A percentile compares a stretch with the other conserved stretches of the same genome.
Evolutionary conservation across 352 stramenopile genomes (phyloP).

Genomic region (Globisporangium megalacanthum): DNA sequence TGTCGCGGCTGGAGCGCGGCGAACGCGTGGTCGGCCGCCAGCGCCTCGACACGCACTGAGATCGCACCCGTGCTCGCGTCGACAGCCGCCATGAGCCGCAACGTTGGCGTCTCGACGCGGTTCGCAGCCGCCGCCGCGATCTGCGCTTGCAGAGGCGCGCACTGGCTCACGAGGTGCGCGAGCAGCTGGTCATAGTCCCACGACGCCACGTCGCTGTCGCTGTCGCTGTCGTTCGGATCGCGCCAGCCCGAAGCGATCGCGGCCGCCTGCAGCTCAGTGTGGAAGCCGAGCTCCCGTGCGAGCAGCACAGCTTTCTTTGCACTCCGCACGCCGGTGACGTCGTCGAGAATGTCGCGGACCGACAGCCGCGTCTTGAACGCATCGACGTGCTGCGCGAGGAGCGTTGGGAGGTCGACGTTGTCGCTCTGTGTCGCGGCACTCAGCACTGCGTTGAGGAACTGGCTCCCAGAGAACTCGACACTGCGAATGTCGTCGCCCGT

Average conservation of each 20-base stretch:
- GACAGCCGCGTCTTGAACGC: constrained; percentile 41
- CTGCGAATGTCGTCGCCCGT: constrained; percentile 88
- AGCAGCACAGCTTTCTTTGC: constrained; percentile 91
- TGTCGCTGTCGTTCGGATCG: constrained; percentile 12
- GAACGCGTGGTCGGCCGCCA: constrained; percentile 44
- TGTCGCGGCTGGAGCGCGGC: constrained; percentile 59
- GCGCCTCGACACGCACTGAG: constrained; percentile 39
- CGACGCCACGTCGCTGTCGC: constrained; percentile 23
- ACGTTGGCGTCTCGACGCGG: constrained; percentile 18
- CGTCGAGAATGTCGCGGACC: constrained; percentile 85
- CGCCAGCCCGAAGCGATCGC: constrained; percentile 46
- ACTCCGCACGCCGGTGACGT: constrained; percentile 87
- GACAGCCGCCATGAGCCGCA: constrained; percentile 57
- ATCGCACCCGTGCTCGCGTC: constrained; percentile 44
- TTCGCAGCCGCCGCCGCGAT: constrained; percentile 24
- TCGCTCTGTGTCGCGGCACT: constrained; percentile 22
- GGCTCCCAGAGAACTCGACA: constrained; percentile 89
- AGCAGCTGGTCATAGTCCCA: constrained; percentile 58
- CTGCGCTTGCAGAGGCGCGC: constrained; percentile 31
- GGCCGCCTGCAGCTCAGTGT: constrained; percentile 68
- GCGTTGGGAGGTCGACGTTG: constrained; percentile 39
- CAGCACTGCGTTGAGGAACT: constrained; percentile 83
- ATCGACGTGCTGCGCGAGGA: constrained; percentile 69
- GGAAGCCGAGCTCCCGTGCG: constrained; percentile 90
- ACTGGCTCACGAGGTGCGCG: constrained; percentile 41